phyloP scores from a whole-genome alignment of 1,284 basidiomycete genomes.

The Puccinia sorghi region DNA sequence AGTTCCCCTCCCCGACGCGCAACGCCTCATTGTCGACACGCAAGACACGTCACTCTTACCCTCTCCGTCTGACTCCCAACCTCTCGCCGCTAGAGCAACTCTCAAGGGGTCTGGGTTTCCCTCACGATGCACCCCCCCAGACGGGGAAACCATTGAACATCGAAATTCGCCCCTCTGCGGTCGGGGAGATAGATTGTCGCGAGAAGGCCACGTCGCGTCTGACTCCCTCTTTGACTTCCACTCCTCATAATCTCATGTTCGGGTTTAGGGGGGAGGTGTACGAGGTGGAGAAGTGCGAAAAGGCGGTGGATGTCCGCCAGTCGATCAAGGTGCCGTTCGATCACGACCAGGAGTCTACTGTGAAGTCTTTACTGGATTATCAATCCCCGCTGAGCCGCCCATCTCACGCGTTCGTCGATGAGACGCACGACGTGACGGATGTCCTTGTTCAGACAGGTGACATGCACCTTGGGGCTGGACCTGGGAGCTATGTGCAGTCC shows the following conservation, averaged over 20 bases:
- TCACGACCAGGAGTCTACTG: not conserved
- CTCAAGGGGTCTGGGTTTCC: not conserved
- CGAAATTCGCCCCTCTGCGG: not conserved
- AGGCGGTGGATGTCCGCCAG: not conserved
- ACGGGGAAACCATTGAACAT: not conserved
- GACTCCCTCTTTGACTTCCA: not conserved
- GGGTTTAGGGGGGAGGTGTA: constrained; percentile 14
- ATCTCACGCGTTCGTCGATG: not conserved
- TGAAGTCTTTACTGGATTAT: not conserved
- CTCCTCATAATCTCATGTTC: not conserved
- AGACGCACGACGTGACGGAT: not conserved
- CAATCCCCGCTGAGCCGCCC: not conserved
- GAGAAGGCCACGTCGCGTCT: not conserved
- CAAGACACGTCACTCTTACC: constrained; percentile 15
- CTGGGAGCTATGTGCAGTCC: not conserved
- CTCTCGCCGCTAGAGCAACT: constrained; percentile 6
- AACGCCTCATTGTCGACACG: not conserved
- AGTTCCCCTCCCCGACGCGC: not conserved
- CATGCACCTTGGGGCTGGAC: not conserved
- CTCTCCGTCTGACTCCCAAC: not conserved
- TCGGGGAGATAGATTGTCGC: not conserved
- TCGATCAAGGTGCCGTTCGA: constrained; percentile 5
- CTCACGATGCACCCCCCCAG: not conserved
- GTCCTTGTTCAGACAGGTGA: not conserved
- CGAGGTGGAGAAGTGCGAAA: constrained; percentile 17